phyloP scores from a whole-genome alignment of 2,329 filamentous ascomycete genomes.

The Colletotrichum liriopes region DNA sequence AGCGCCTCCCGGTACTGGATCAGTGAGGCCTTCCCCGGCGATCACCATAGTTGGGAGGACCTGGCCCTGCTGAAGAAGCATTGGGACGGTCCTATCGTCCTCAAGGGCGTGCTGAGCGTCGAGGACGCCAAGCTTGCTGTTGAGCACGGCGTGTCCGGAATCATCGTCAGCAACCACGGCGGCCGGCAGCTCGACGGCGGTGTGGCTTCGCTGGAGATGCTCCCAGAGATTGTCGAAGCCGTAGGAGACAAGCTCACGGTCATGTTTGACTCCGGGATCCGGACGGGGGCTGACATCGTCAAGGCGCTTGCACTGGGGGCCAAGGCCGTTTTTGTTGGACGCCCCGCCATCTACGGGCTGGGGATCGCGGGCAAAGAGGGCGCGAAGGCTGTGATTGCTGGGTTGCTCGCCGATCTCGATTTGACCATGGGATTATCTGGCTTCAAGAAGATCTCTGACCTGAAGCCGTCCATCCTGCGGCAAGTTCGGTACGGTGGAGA shows the following conservation, averaged over 20 bases:
- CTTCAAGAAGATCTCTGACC: conserved; percentile 58
- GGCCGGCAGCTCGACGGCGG: conserved; percentile 65
- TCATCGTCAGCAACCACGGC: conserved; percentile 75
- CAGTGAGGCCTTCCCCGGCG: conserved; percentile 65
- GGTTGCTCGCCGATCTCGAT: conserved; percentile 68
- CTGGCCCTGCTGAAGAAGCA: conserved; percentile 70
- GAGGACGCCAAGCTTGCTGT: conserved; percentile 60
- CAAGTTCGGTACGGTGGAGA: conserved; percentile 53
- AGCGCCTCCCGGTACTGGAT: conserved; percentile 70
- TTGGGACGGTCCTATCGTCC: conserved; percentile 74
- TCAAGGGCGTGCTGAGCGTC: conserved; percentile 53
- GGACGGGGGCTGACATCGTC: conserved; percentile 72
- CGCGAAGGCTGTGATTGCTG: conserved; percentile 65
- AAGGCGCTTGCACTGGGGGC: conserved; percentile 73
- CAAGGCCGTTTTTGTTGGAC: conserved; percentile 71
- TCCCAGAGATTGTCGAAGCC: conserved; percentile 71
- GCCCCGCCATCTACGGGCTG: conserved; percentile 57
- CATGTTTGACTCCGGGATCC: conserved; percentile 73
- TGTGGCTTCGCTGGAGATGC: conserved; percentile 68
- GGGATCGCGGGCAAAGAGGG: conserved; percentile 69
- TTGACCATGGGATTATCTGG: conserved; percentile 70
- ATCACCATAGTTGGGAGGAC: conserved; percentile 73
- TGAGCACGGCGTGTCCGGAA: conserved; percentile 69
- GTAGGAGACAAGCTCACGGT: conserved; percentile 73
- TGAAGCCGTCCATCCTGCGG: conserved; percentile 54